Percentiles rank a stretch among this genome's conserved stretches.
Evolutionary conservation across 495 filamentous ascomycete species (phyloP).

Genomic region (Glarea lozoyensis): DNA sequence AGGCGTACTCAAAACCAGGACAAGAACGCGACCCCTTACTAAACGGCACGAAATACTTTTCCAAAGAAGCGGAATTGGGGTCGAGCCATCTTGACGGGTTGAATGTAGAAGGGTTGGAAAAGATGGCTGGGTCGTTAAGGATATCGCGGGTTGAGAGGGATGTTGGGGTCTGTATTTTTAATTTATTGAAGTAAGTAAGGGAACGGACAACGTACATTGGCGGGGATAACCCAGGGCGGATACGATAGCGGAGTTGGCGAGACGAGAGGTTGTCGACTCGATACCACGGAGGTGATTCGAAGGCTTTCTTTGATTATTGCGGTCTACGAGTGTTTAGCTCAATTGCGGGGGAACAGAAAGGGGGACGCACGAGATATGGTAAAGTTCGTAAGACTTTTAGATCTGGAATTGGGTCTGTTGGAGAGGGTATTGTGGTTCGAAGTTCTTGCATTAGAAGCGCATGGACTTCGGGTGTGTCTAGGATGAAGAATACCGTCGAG

Average conservation of each 20-base stretch:
- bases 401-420: slow-evolving; percentile 5
- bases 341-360: neutral
- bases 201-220: slow-evolving; percentile 21
- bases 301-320: slow-evolving; percentile 37
- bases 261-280: slow-evolving; percentile 23
- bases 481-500: slow-evolving; percentile 25
- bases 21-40: slow-evolving; percentile 35
- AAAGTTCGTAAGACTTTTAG: slow-evolving; percentile 12
- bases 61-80: slow-evolving; percentile 16
- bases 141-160: slow-evolving; percentile 31
- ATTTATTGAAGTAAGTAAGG: neutral
- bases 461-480: slow-evolving; percentile 21
- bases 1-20: slow-evolving; percentile 30
- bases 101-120: slow-evolving; percentile 30
- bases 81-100: slow-evolving; percentile 37
- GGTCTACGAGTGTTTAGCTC: slow-evolving; percentile 14
- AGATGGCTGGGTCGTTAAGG: slow-evolving; percentile 29
- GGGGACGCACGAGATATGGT: slow-evolving; percentile 6
- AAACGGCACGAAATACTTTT: slow-evolving; percentile 34
- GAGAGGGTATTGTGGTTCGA: slow-evolving; percentile 10
- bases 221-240: neutral
- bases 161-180: slow-evolving; percentile 32
- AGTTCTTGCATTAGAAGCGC: slow-evolving; percentile 24
- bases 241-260: slow-evolving; percentile 22
- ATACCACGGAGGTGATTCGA: slow-evolving; percentile 31